These are phyloP conservation scores for Capillidium rhysosporum DNA, from an alignment of 371 early-diverging fungal genomes.

Conservation along the genomic window DNA sequence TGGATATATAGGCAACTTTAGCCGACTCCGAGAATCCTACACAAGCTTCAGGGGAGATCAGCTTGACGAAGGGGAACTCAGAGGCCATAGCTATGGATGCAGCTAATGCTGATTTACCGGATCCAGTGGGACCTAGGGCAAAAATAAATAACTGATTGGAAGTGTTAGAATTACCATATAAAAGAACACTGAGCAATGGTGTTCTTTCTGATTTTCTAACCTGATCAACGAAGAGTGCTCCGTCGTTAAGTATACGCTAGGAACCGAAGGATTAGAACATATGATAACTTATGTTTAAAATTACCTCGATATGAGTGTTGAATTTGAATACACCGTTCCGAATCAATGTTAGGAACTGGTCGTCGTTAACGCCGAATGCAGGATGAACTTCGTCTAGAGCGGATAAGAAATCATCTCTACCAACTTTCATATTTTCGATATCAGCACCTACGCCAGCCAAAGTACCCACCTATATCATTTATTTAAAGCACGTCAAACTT, in stretches of 20 bases:
- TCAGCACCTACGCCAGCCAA: constrained; percentile 61
- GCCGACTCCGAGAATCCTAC: constrained; percentile 89
- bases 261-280: not conserved
- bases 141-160: not conserved
- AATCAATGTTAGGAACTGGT: constrained; percentile 70
- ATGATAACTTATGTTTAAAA: not conserved
- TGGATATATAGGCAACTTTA: constrained; percentile 84
- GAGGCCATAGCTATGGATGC: constrained; percentile 88
- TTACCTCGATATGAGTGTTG: constrained; percentile 40
- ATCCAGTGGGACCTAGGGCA: constrained; percentile 56
- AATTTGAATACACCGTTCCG: constrained; percentile 73
- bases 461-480: constrained; percentile 31
- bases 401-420: constrained; percentile 78
- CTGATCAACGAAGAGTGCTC: constrained; percentile 65
- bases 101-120: constrained; percentile 96
- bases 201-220: constrained; percentile 62
- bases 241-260: constrained; percentile 58
- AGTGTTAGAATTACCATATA: constrained; percentile 39
- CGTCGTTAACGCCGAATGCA: constrained; percentile 93
- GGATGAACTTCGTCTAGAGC: constrained; percentile 96
- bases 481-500: not conserved
- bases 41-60: constrained; percentile 95
- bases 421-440: constrained; percentile 73
- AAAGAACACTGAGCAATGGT: constrained; percentile 70
- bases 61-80: constrained; percentile 95